Conservation (phyloP, 305 asterid genomes). For the Solanum hybrid region DNA sequence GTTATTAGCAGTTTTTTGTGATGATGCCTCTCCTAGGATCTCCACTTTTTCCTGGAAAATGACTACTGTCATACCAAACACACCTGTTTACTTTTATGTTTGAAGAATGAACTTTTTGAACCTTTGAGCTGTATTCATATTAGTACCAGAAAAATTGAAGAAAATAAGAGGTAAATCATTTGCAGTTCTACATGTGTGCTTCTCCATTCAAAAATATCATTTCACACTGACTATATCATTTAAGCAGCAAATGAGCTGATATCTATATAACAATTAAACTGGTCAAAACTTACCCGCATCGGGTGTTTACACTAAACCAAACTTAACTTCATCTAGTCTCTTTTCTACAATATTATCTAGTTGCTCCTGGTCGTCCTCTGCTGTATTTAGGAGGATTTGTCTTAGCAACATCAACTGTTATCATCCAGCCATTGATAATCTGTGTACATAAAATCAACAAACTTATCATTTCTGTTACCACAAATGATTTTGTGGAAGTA, state of each 20-base stretch:
- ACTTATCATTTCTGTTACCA: neutral
- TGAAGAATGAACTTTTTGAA: neutral
- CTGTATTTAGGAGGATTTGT: slow-evolving; percentile 53
- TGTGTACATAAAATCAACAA: slow-evolving; percentile 16
- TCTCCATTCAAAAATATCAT: neutral
- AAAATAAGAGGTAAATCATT: neutral
- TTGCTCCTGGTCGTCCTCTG: slow-evolving; percentile 36
- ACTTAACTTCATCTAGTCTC: neutral
- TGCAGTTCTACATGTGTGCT: neutral
- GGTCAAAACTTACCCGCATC: neutral
- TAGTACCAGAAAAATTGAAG: neutral
- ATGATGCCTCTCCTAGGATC: neutral
- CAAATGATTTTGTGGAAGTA: neutral
- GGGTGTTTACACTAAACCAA: neutral
- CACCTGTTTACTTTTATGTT: neutral
- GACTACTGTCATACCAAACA: neutral
- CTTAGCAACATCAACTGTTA: slow-evolving; percentile 81
- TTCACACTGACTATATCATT: neutral
- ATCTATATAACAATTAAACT: neutral
- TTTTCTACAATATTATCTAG: slow-evolving; percentile 7
- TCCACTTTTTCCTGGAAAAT: neutral
- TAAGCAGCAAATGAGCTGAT: neutral
- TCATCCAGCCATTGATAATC: slow-evolving; percentile 99
- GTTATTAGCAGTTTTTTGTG: neutral
- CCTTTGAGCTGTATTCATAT: neutral